phyloP scores from a whole-genome alignment of 768 basidiomycete species.

The Tricholoma hemisulphureum region DNA sequence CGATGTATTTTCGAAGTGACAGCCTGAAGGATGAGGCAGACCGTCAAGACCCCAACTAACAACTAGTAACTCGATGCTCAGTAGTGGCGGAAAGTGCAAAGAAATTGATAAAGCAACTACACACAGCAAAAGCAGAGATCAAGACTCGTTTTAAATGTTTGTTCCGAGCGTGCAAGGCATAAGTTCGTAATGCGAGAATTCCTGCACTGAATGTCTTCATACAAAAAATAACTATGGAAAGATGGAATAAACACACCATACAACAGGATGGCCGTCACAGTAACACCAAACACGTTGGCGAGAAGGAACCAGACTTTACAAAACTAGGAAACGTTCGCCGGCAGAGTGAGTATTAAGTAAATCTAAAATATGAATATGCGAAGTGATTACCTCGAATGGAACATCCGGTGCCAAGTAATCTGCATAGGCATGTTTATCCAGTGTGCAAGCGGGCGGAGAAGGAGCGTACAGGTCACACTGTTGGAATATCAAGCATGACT shows the following conservation, averaged over 20 bases:
- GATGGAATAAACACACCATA: not conserved
- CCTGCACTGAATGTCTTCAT: not conserved
- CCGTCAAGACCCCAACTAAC: not conserved
- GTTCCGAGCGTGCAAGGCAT: not conserved
- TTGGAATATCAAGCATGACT: no score
- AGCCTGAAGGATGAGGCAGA: not conserved
- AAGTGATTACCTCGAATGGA: not conserved
- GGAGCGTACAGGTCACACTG: not conserved
- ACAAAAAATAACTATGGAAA: not conserved
- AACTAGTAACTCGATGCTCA: not conserved
- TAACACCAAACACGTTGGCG: not conserved
- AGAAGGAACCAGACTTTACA: not conserved
- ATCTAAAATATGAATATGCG: not conserved
- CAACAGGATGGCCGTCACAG: not conserved
- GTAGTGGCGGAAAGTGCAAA: not conserved
- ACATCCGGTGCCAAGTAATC: not conserved
- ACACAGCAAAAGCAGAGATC: not conserved
- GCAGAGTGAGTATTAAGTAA: no score
- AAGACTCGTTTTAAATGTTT: not conserved
- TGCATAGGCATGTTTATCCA: not conserved
- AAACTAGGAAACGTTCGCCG: not conserved
- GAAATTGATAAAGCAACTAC: not conserved
- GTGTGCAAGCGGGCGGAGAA: not conserved
- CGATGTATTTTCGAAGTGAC: not conserved
- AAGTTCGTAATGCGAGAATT: not conserved